phyloP scores from a whole-genome alignment of 2,329 filamentous ascomycete species.

The Xylariaceae sp. region DNA sequence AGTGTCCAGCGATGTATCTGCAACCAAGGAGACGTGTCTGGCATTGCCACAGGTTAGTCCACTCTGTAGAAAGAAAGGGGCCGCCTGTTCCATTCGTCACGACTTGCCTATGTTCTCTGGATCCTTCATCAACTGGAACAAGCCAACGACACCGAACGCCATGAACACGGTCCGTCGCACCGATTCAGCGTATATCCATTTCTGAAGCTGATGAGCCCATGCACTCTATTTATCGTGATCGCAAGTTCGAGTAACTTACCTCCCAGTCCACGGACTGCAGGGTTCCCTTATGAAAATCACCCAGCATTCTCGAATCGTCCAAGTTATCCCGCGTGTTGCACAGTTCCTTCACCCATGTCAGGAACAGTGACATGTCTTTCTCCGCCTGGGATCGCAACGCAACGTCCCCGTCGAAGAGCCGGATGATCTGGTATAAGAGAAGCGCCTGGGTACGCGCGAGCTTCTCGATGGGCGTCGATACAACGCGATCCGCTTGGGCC shows the following conservation, averaged over 20 bases:
- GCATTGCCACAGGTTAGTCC: too few relatives aligned
- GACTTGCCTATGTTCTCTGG: conserved; percentile 9
- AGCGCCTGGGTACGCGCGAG: conserved; percentile 22
- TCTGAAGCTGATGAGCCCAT: conserved; percentile 14
- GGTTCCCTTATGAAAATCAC: too few relatives aligned
- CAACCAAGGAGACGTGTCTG: too few relatives aligned
- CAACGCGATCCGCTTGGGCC: conserved; percentile 4
- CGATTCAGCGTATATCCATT: conserved; percentile 33
- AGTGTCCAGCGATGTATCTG: conserved; percentile 31
- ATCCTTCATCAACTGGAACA: conserved; percentile 27
- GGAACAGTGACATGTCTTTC: conserved; percentile 15
- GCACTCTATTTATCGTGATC: neutral
- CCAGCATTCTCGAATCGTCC: conserved; percentile 12
- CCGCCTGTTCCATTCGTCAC: too few relatives aligned
- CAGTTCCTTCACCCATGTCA: conserved; percentile 21
- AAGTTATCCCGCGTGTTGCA: conserved; percentile 28
- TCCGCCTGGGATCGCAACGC: conserved; percentile 19
- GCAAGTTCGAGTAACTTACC: conserved; percentile 16
- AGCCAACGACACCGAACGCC: conserved; percentile 24
- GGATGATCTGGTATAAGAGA: conserved; percentile 23
- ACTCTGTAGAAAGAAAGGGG: too few relatives aligned
- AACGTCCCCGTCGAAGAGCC: conserved; percentile 25
- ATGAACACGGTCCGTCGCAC: conserved; percentile 31
- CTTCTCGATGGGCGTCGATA: conserved; percentile 23
- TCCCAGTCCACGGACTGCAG: conserved; percentile 24